Evolutionary conservation across 441 rosid species (phyloP).

Genomic region (Croton laevigatus): DNA sequence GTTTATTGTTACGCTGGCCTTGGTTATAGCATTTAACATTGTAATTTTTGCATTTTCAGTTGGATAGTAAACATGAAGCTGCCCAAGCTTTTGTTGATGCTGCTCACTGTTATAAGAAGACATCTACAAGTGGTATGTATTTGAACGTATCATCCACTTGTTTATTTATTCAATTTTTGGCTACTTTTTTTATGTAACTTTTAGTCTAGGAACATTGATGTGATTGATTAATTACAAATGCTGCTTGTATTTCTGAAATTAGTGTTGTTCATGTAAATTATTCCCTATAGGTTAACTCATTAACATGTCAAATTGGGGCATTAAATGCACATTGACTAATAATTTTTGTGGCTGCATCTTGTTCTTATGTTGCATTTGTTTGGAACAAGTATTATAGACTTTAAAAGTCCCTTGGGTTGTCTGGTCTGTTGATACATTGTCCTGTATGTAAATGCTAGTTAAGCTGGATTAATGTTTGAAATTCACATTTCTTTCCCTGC

Average conservation of each 20-base stretch:
- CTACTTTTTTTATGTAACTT: not conserved
- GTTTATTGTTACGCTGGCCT: not conserved
- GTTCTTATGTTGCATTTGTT: not conserved
- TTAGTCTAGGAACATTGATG: not conserved
- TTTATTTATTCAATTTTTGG: not conserved
- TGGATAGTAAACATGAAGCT: constrained; percentile 94
- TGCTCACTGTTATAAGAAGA: constrained; percentile 94
- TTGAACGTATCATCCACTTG: no score
- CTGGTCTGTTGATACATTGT: not conserved
- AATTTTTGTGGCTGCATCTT: not conserved
- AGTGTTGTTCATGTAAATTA: not conserved
- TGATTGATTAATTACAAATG: not conserved
- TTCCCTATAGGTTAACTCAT: no score
- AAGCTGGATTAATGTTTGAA: not conserved
- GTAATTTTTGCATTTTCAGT: constrained; percentile 38
- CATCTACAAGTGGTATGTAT: constrained; percentile 63
- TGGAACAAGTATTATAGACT: not conserved
- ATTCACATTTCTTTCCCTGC: not conserved
- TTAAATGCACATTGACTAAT: not conserved
- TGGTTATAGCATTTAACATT: not conserved
- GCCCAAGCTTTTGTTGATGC: constrained; percentile 92
- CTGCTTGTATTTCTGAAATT: not conserved
- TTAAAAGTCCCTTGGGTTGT: not conserved
- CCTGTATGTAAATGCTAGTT: not conserved
- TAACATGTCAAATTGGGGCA: not conserved